Base-by-base conservation (phyloP, 768 basidiomycete genomes). In the Trametes gibbosa region DNA sequence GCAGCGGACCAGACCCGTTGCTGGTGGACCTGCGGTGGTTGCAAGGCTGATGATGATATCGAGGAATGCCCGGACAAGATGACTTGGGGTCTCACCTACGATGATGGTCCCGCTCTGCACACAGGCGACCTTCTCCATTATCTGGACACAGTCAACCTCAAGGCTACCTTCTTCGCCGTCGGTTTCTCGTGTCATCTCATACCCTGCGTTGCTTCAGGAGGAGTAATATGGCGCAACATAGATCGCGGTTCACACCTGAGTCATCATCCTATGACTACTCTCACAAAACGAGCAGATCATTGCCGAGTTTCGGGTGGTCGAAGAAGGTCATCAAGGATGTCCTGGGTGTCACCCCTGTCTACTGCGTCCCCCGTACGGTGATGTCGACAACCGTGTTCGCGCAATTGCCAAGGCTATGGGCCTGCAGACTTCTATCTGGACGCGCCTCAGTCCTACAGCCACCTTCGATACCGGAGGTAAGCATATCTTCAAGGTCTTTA, bases 271-370 rank as follows among this genome's bases (percentile, higher is more conserved):
- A 75, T 92, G 63, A 94, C 91, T 39, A 89, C 87, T 0, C 73
- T 87, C 57, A 76, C 86, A 39, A 94, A n/a, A 88, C 68, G 89
- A 92, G 52, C 72, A 89, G 65, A 84, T 93, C 66, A 89, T 95
- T 58, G 92, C 92, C 42, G 92, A 95, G 71, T 76, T n/a, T 96
- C 34, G 92, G 90, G 3, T 96, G 92, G 92, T 81, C 87, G 5
- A 89, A 82, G 73, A 87, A 95, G 74, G 78, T 87, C 57, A 94
- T 96, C 73, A 85, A 85, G 69, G 90, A 95, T 68, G 81, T 89
- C 45, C 75, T 86, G 34, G 93, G 87, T 48, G 84, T 90, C 14
- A 87, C 89, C 0, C 91, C 91, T 23, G 84, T 84, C 64, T 84
- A 79, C 72, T 89, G 90, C 79, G 91, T 54, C 90, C 92, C 37